Evolutionary conservation across 768 basidiomycete species (phyloP), one percentile per base, ranked within the genome.

Genomic region (Pisolithus orientalis): DNA sequence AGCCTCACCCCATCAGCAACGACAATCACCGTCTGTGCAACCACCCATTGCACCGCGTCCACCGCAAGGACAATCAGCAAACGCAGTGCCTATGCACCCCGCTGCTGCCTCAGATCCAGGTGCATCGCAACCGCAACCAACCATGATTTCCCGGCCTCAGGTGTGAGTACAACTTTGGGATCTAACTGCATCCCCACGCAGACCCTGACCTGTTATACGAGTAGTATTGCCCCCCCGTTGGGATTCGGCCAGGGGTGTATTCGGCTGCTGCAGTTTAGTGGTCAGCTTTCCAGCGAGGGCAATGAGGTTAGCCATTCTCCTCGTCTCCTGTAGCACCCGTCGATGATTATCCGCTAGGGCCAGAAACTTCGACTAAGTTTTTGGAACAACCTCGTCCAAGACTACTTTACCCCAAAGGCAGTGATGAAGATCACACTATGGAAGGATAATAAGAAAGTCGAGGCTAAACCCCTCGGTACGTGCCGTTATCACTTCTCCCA

Each of bases 381-480:
- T 72, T 92, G 90, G 90, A 72, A 73, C 11, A 70, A 72, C 3
- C 60, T 89, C 38, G 78, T 90, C 54, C 74, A 75, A 47, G 80
- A 84, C 29, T 90, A 83, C 57, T 92, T 91, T 61, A 80, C 81
- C 8, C 76, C 80, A 2, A 80, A 80, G 53, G 85, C 87, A 21
- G 68, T 79, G 43, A 81, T 91, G 80, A 87, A 83, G 64, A 76
- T 91, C 58, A 90, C 87, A 3, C 69, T 92, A n/a, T 91, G 90
- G 90, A 88, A 88, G 63, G 88, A 90, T 65, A 90, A 87, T 60
- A 80, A 83, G 62, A 78, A 75, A 59, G 78, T 75, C 27, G 90
- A 91, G 62, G 88, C 88, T 31, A 91, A 90, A 61, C 85, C 85
- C 8, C 90, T 93, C 59, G 88, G 90, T 90, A 51, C 45, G 85